phyloP scores from a whole-genome alignment of 257 asterid genomes.

The Nyctanthes arbortristis region DNA sequence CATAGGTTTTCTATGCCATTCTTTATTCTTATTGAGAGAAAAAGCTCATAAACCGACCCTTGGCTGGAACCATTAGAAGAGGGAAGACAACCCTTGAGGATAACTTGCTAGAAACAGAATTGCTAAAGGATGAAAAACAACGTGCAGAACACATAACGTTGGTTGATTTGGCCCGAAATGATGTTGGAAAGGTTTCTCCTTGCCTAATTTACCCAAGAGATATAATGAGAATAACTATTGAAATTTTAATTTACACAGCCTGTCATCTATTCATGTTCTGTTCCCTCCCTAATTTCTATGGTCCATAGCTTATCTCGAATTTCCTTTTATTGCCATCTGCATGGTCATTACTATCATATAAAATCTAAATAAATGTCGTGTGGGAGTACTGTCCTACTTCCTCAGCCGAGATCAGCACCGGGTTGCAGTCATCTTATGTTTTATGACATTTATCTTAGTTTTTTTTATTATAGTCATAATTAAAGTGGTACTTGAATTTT shows the following conservation, averaged over 20 bases:
- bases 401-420: neutral
- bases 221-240: neutral
- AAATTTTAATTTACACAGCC: neutral
- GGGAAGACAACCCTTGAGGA: slow-evolving; percentile 69
- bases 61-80: slow-evolving; percentile 86
- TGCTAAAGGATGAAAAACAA: slow-evolving; percentile 78
- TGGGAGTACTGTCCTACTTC: neutral
- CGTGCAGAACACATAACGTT: slow-evolving; percentile 79
- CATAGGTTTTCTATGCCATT: slow-evolving; percentile 18
- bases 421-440: neutral
- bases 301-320: neutral
- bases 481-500: too few species aligned
- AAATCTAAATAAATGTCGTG: too few species aligned
- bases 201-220: slow-evolving; percentile 1
- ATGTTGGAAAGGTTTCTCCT: slow-evolving; percentile 77
- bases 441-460: neutral
- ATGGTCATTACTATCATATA: too few species aligned
- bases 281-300: neutral
- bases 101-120: slow-evolving; percentile 53
- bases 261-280: slow-evolving; percentile 11
- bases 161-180: slow-evolving; percentile 89
- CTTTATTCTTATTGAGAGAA: slow-evolving; percentile 57
- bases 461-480: neutral
- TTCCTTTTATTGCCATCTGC: too few species aligned
- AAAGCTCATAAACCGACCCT: slow-evolving; percentile 66